Conservation (phyloP, 2,329 filamentous ascomycete species). For the Penicillium sp. region DNA sequence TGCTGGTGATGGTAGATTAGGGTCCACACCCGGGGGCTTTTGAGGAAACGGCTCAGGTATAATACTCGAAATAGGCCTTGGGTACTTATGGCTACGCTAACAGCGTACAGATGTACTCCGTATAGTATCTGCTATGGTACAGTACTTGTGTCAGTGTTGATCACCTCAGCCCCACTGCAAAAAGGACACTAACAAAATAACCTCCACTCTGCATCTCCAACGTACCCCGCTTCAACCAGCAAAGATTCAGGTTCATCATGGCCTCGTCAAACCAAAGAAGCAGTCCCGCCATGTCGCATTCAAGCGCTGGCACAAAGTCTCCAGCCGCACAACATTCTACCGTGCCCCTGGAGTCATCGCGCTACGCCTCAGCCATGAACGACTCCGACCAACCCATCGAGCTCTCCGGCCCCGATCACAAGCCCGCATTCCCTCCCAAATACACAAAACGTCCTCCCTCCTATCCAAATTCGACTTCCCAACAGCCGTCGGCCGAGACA, state of each 20-base stretch:
- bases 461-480: background rate
- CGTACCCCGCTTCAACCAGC: constrained; percentile 9
- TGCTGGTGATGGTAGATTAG: too few relatives aligned
- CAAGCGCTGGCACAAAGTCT: constrained; percentile 8
- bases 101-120: background rate
- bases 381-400: constrained; percentile 11
- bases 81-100: background rate
- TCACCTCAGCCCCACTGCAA: constrained; percentile 5
- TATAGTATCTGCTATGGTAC: background rate
- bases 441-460: constrained; percentile 8
- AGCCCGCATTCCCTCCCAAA: constrained; percentile 11
- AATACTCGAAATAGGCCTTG: background rate
- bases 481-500: background rate
- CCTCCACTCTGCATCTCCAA: constrained; percentile 4
- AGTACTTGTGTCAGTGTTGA: constrained; percentile 2
- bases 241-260: background rate
- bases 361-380: background rate
- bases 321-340: background rate
- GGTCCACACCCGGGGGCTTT: background rate
- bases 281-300: constrained; percentile 10
- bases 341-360: background rate
- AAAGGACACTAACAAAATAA: constrained; percentile 3
- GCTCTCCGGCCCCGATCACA: constrained; percentile 9
- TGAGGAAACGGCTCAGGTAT: background rate
- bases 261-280: background rate